These are phyloP conservation scores for Crithidia thermophila DNA, from an alignment of 208 protist genomes.

Conservation along the genomic window DNA sequence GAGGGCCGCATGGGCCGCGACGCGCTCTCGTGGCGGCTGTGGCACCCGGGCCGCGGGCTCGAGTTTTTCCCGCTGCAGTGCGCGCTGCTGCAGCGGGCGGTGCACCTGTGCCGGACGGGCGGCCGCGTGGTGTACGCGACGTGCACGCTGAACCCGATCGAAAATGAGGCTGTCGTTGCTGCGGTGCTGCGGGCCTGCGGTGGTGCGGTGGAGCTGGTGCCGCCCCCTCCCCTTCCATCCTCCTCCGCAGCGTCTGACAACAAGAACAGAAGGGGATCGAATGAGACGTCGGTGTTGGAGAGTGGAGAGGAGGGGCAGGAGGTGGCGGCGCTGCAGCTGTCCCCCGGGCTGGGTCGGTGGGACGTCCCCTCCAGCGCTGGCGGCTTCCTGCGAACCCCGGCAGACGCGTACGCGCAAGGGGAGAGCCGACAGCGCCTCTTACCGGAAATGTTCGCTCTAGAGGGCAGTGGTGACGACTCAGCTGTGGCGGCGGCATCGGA, in stretches of 20 bases:
- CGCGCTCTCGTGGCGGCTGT: constrained; percentile 79
- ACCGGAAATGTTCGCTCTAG: constrained; percentile 45
- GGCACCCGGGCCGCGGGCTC: constrained; percentile 67
- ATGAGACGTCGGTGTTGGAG: too few species aligned
- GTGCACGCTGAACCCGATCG: constrained; percentile 96
- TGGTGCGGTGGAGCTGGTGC: constrained; percentile 49
- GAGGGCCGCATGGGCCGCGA: constrained; percentile 91
- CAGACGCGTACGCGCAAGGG: constrained; percentile 45
- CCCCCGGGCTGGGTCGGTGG: constrained; percentile 53
- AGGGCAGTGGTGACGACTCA: too few species aligned
- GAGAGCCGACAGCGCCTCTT: constrained; percentile 19
- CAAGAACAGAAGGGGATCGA: too few species aligned
- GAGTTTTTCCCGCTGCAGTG: constrained; percentile 78
- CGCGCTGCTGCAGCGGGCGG: constrained; percentile 67
- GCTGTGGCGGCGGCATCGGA: too few species aligned
- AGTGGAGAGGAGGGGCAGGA: background rate
- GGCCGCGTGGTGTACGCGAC: constrained; percentile 96
- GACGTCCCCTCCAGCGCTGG: constrained; percentile 63
- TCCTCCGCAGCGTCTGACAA: too few species aligned
- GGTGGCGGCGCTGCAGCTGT: constrained; percentile 28
- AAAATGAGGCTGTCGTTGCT: constrained; percentile 96
- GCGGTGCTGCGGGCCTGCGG: constrained; percentile 55
- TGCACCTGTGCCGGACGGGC: constrained; percentile 61
- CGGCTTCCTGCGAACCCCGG: constrained; percentile 47
- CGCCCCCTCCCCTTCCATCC: constrained; percentile 23